Evolutionary conservation across 83 land plant genomes (phyloP).

Genomic region (Isoetes engelmannii): DNA sequence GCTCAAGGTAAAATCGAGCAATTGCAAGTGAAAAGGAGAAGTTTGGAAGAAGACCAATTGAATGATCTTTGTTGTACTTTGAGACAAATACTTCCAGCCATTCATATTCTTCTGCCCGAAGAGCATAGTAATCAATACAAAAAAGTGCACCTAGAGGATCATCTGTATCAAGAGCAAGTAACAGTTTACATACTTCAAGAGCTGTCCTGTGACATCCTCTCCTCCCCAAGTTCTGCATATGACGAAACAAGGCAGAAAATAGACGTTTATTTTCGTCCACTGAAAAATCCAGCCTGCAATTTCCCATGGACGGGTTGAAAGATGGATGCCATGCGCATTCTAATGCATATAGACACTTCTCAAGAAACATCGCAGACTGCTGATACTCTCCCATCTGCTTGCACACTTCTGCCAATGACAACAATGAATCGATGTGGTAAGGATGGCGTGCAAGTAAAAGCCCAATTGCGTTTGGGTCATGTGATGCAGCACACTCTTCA

Average conservation of each 20-base stretch:
- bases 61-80: conserved; percentile 49
- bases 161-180: conserved; percentile 78
- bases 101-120: conserved; percentile 76
- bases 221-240: conserved; percentile 87
- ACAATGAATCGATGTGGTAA: conserved; percentile 78
- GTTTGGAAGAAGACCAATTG: conserved; percentile 82
- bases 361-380: conserved; percentile 59
- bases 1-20: conserved; percentile 70
- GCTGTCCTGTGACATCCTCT: conserved; percentile 96
- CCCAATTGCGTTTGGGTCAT: conserved; percentile 77
- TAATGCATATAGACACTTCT: conserved; percentile 70
- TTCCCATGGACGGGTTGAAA: conserved; percentile 66
- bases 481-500: conserved; percentile 67
- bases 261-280: conserved; percentile 73
- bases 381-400: conserved; percentile 83
- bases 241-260: conserved; percentile 58
- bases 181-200: conserved; percentile 85
- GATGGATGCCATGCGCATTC: conserved; percentile 96
- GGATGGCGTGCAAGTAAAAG: conserved; percentile 55
- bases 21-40: conserved; percentile 80
- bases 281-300: conserved; percentile 49
- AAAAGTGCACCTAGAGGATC: conserved; percentile 86
- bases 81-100: conserved; percentile 80
- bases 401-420: conserved; percentile 74
- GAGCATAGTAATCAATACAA: conserved; percentile 81